Evolutionary conservation across 2,329 filamentous ascomycete genomes (phyloP).

Genomic region (Decorospora gaudefroyi): DNA sequence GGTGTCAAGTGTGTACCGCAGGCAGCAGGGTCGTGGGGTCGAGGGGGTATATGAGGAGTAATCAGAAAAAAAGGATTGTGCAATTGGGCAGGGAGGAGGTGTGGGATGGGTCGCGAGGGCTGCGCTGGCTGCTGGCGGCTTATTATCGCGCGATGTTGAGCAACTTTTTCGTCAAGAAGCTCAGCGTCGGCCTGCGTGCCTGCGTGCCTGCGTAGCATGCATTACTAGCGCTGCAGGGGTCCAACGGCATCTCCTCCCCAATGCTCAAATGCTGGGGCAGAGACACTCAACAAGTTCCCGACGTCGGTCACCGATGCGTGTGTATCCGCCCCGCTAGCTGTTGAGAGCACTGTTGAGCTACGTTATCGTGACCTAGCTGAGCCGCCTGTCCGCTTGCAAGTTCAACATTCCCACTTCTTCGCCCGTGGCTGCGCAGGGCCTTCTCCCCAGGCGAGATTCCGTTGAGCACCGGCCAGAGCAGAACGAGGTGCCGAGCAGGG

Average conservation of each 20-base stretch:
- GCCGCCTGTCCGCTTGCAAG: slow-evolving; percentile 18
- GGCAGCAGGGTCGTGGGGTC: slow-evolving; percentile 21
- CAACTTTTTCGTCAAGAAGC: slow-evolving; percentile 35
- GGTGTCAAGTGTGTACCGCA: slow-evolving; percentile 11
- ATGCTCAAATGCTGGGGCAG: slow-evolving; percentile 12
- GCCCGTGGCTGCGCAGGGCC: slow-evolving; percentile 21
- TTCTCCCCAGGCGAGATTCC: slow-evolving; percentile 30
- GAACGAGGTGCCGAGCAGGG: slow-evolving; percentile 35
- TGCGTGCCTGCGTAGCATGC: slow-evolving; percentile 18
- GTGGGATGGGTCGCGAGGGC: slow-evolving; percentile 26
- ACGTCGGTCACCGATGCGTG: slow-evolving; percentile 1
- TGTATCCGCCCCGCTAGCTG: slow-evolving; percentile 13
- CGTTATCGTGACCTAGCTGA: slow-evolving; percentile 6
- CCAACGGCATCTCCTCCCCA: slow-evolving; percentile 6
- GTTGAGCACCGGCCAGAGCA: slow-evolving; percentile 36
- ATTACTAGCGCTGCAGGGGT: slow-evolving; percentile 24
- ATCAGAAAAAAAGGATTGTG: slow-evolving; percentile 18
- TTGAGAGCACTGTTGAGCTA: slow-evolving; percentile 18
- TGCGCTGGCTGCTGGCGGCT: slow-evolving; percentile 28
- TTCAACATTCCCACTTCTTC: slow-evolving; percentile 5
- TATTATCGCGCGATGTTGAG: slow-evolving; percentile 24
- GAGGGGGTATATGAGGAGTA: slow-evolving; percentile 19
- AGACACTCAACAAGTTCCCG: slow-evolving; percentile 14
- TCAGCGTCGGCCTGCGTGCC: slow-evolving; percentile 13
- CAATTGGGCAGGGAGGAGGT: slow-evolving; percentile 27